Evolutionary conservation across 225 moss, liverwort and hornwort genomes (phyloP).

Genomic region (Bryoerythrophyllum caledonicum): DNA sequence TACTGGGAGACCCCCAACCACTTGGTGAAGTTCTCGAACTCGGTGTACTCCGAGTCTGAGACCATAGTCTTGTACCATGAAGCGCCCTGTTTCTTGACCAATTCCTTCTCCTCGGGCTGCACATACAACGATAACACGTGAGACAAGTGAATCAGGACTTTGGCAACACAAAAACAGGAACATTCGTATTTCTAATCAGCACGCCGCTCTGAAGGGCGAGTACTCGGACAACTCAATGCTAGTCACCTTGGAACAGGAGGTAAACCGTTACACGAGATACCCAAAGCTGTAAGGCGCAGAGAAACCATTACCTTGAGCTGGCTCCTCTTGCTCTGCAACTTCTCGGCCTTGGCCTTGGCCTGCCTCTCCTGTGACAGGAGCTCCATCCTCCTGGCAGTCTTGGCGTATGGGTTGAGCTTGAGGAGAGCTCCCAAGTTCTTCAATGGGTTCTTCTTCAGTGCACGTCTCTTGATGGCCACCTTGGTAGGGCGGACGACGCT

Average conservation of each 20-base stretch:
- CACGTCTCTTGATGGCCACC: slow-evolving; percentile 58
- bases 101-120: slow-evolving; percentile 63
- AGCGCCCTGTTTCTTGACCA: slow-evolving; percentile 62
- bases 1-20: slow-evolving; percentile 73
- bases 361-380: slow-evolving; percentile 60
- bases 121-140: not conserved
- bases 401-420: slow-evolving; percentile 75
- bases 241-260: no score
- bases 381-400: slow-evolving; percentile 76
- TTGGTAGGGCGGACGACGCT: slow-evolving; percentile 63
- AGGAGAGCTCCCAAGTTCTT: slow-evolving; percentile 71
- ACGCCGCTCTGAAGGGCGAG: not conserved
- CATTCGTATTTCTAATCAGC: not conserved
- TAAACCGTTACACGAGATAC: no score
- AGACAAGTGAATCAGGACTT: not conserved
- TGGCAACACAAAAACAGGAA: not conserved
- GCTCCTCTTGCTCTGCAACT: slow-evolving; percentile 60
- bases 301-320: slow-evolving; percentile 39
- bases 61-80: slow-evolving; percentile 77
- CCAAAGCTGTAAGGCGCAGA: not conserved
- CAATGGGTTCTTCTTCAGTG: slow-evolving; percentile 70
- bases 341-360: slow-evolving; percentile 61
- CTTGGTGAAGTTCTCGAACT: slow-evolving; percentile 74
- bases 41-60: slow-evolving; percentile 69
- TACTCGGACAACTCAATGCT: not conserved